Percentiles rank a stretch among this genome's conserved stretches.
Conservation (phyloP, 768 basidiomycete genomes). For the Cyclocybe cylindracea region DNA sequence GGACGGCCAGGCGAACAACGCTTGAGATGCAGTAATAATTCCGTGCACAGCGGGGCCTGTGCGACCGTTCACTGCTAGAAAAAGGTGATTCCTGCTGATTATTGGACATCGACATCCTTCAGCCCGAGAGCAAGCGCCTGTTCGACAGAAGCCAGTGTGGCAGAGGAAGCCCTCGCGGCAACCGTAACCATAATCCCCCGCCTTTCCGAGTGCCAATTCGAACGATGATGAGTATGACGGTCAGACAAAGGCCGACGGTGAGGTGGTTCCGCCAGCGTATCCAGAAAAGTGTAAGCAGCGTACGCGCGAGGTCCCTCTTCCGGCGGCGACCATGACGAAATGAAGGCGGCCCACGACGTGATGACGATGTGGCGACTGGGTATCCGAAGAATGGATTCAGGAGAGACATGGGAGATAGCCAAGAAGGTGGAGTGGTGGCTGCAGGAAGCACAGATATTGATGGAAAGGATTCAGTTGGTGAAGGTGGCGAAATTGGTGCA, state of each 20-base stretch:
- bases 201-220: conserved; percentile 23
- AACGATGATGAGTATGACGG: conserved; percentile 27
- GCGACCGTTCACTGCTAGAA: too few species aligned
- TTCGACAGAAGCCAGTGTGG: conserved; percentile 10
- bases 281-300: conserved; percentile 68
- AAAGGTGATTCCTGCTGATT: too few species aligned
- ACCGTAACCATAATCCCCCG: conserved; percentile 8
- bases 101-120: background rate
- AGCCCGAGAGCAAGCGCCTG: conserved; percentile 3
- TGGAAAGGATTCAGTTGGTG: conserved; percentile 3
- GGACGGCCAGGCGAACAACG: too few species aligned
- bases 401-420: conserved; percentile 56
- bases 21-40: background rate
- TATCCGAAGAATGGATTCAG: conserved; percentile 81
- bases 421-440: conserved; percentile 11
- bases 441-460: conserved; percentile 7
- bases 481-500: conserved; percentile 6
- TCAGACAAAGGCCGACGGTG: conserved; percentile 31
- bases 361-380: conserved; percentile 41
- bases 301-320: conserved; percentile 66
- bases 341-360: conserved; percentile 33
- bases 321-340: conserved; percentile 66
- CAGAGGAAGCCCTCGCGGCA: conserved; percentile 18
- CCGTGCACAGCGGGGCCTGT: background rate
- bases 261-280: conserved; percentile 56